phyloP scores from a whole-genome alignment of 2,329 filamentous ascomycete species.

The Salinomyces thailandicus region DNA sequence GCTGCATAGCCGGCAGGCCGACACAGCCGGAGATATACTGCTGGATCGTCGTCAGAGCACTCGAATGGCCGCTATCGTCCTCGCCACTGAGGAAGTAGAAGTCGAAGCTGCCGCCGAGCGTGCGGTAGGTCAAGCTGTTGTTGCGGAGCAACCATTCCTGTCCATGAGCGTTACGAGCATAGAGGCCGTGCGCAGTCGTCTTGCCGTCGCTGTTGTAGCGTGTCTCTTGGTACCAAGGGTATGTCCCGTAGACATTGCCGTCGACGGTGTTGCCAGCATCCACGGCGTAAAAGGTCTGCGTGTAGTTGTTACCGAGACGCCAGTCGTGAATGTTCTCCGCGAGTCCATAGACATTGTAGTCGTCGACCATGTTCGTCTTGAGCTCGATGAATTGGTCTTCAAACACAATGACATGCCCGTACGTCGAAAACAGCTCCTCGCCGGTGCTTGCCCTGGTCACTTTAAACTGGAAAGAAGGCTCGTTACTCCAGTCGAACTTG shows the following conservation, averaged over 20 bases:
- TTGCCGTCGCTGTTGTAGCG: constrained; percentile 54
- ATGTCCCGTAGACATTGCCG: constrained; percentile 61
- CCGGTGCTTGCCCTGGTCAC: constrained; percentile 48
- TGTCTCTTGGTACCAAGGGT: constrained; percentile 59
- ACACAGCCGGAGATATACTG: constrained; percentile 8
- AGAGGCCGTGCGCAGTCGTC: constrained; percentile 57
- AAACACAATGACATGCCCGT: constrained; percentile 56
- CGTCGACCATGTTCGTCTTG: constrained; percentile 50
- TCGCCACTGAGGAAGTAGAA: constrained; percentile 65
- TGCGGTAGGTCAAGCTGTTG: constrained; percentile 58
- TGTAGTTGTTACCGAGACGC: constrained; percentile 61
- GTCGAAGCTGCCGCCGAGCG: constrained; percentile 63
- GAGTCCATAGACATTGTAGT: constrained; percentile 40
- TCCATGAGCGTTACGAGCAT: constrained; percentile 64
- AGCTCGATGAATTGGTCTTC: constrained; percentile 73
- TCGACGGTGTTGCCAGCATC: constrained; percentile 57
- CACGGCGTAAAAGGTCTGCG: constrained; percentile 56
- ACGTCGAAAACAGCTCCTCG: constrained; percentile 58
- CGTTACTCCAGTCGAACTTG: constrained; percentile 45
- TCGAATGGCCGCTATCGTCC: constrained; percentile 15
- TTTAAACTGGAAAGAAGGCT: constrained; percentile 47
- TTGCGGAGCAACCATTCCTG: constrained; percentile 60
- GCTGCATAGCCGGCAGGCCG: constrained; percentile 47
- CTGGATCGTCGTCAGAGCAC: constrained; percentile 31
- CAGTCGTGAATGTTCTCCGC: constrained; percentile 64